These are phyloP conservation scores for Hypoxylon perforatum DNA, from an alignment of 495 filamentous ascomycete species.

Conservation along the genomic window DNA sequence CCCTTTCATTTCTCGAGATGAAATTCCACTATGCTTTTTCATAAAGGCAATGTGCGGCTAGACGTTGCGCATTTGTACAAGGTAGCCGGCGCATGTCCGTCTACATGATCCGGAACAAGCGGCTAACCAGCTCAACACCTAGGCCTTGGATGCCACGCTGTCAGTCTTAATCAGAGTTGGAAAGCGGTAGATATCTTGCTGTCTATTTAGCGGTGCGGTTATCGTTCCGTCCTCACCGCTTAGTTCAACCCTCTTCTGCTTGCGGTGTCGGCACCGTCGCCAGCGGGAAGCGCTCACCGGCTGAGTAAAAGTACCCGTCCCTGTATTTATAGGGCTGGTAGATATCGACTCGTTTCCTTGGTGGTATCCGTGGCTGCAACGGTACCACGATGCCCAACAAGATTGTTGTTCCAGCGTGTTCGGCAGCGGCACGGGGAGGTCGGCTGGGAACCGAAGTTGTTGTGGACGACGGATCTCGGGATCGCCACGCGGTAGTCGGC, in stretches of 20 bases:
- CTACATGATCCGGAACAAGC: background rate
- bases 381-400: background rate
- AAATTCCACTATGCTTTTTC: background rate
- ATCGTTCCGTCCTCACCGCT: constrained; percentile 12
- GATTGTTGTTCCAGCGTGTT: background rate
- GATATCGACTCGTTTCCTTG: background rate
- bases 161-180: background rate
- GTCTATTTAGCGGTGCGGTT: background rate
- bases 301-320: background rate
- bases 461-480: constrained; percentile 36
- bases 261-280: background rate
- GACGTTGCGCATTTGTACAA: background rate
- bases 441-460: background rate
- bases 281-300: background rate
- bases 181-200: background rate
- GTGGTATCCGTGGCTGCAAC: constrained; percentile 9
- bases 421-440: constrained; percentile 14
- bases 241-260: background rate
- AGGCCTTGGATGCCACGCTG: background rate
- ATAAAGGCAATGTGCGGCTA: background rate
- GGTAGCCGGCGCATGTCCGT: background rate
- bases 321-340: background rate
- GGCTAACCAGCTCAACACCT: background rate
- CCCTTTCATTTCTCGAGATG: background rate
- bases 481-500: constrained; percentile 39